Conservation (phyloP, 169 alveolate genomes). For the Theileria parva region DNA sequence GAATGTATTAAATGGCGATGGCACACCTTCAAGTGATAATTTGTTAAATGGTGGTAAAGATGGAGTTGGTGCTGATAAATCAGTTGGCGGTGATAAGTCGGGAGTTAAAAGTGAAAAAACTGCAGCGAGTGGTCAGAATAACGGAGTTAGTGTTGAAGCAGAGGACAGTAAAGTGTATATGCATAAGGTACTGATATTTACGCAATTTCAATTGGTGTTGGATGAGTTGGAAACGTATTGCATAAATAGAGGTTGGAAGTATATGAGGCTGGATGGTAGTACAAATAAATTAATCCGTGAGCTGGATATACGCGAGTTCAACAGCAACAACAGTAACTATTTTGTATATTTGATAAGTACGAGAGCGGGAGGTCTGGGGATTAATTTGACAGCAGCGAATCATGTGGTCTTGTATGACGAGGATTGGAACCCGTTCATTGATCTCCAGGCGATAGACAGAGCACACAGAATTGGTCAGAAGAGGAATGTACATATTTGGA, state of each 20-base stretch:
- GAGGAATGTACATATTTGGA: slow-evolving; percentile 95
- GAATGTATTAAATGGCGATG: slow-evolving; percentile 12
- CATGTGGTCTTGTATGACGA: slow-evolving; percentile 98
- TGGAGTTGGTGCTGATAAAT: background rate
- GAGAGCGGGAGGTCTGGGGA: slow-evolving; percentile 97
- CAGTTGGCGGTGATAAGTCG: background rate
- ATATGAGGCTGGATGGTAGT: slow-evolving; percentile 88
- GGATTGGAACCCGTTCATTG: slow-evolving; percentile 99
- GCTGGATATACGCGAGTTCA: slow-evolving; percentile 87
- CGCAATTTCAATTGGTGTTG: slow-evolving; percentile 87
- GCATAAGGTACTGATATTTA: slow-evolving; percentile 86
- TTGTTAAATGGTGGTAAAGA: background rate
- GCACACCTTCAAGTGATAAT: background rate
- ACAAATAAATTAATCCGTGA: slow-evolving; percentile 87
- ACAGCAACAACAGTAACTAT: slow-evolving; percentile 76
- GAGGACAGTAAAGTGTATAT: slow-evolving; percentile 58
- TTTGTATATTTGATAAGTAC: slow-evolving; percentile 86
- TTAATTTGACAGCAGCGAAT: slow-evolving; percentile 97
- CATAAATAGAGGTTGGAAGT: slow-evolving; percentile 86
- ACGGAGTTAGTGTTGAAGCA: slow-evolving; percentile 17
- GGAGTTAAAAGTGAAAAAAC: background rate
- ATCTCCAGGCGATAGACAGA: slow-evolving; percentile 97
- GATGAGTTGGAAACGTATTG: slow-evolving; percentile 89
- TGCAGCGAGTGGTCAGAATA: background rate
- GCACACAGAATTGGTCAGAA: slow-evolving; percentile 99